Conservation (phyloP, 2,329 filamentous ascomycete species). For the Aspergillus vadensis region DNA sequence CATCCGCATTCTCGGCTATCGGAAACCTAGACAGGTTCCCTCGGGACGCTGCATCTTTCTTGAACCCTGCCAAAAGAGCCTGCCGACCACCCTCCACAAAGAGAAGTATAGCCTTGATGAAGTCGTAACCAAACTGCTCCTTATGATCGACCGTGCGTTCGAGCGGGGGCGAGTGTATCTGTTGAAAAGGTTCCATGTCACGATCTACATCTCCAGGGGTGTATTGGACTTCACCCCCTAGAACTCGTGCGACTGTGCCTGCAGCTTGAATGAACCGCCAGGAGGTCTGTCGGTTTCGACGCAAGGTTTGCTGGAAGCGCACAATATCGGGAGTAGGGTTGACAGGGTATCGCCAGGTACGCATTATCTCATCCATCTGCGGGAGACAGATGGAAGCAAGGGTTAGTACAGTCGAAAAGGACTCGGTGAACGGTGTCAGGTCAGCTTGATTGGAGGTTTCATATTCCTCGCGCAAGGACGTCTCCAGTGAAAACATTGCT, state of each 20-base stretch:
- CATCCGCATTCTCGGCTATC: conserved; percentile 52
- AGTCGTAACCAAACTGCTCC: conserved; percentile 64
- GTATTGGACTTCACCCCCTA: conserved; percentile 57
- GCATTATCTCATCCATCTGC: conserved; percentile 59
- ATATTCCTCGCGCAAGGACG: conserved; percentile 34
- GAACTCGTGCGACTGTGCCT: conserved; percentile 57
- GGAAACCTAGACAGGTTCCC: conserved; percentile 52
- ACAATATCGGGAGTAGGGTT: conserved; percentile 57
- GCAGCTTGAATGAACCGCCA: conserved; percentile 65
- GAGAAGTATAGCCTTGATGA: conserved; percentile 63
- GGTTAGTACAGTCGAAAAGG: conserved; percentile 46
- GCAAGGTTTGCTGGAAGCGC: conserved; percentile 57
- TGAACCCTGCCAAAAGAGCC: conserved; percentile 60
- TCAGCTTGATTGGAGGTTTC: conserved; percentile 31
- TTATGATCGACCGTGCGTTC: conserved; percentile 40
- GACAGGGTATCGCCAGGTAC: conserved; percentile 61
- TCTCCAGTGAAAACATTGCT: conserved; percentile 56
- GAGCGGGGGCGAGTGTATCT: conserved; percentile 52
- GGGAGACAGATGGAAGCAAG: conserved; percentile 52
- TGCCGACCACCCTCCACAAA: conserved; percentile 63
- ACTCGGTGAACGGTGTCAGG: conserved; percentile 36
- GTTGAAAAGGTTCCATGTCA: conserved; percentile 50
- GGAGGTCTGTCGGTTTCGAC: conserved; percentile 57
- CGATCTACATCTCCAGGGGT: conserved; percentile 41
- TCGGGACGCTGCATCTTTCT: conserved; percentile 44